A percentile compares a stretch with the other conserved stretches of the same genome.
These are phyloP conservation scores for Xerocomus cyaneibrunnescens DNA, from an alignment of 1,284 basidiomycete genomes.

Conservation along the genomic window DNA sequence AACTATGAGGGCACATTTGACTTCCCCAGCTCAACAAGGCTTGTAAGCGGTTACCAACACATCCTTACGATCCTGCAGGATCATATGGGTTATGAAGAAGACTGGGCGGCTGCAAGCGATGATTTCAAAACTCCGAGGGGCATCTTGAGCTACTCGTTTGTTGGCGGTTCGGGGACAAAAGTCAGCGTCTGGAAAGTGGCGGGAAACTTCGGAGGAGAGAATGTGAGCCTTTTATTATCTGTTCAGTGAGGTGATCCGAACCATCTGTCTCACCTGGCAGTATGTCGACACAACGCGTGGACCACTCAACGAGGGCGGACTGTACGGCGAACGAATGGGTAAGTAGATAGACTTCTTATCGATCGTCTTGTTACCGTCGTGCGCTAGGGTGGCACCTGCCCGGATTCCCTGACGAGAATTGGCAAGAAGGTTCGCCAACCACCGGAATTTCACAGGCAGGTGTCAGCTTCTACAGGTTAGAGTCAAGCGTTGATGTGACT, in stretches of 20 bases:
- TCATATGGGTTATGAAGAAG: constrained; percentile 53
- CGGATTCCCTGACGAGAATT: constrained; percentile 45
- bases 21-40: constrained; percentile 3
- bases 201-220: constrained; percentile 50
- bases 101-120: constrained; percentile 42
- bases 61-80: constrained; percentile 53
- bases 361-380: constrained; percentile 1
- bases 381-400: constrained; percentile 49
- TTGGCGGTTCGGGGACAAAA: constrained; percentile 37
- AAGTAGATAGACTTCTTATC: neutral
- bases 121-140: constrained; percentile 47
- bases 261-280: constrained; percentile 5
- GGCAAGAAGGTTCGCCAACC: constrained; percentile 43
- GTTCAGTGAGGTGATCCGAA: neutral
- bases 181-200: constrained; percentile 46
- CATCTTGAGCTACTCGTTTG: constrained; percentile 44
- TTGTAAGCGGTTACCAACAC: constrained; percentile 36
- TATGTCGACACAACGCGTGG: constrained; percentile 43
- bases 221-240: constrained; percentile 28
- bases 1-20: constrained; percentile 38
- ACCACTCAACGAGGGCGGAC: constrained; percentile 48
- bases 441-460: constrained; percentile 41
- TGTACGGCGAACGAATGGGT: constrained; percentile 50
- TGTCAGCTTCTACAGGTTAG: constrained; percentile 41
- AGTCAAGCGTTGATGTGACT: neutral